Base-by-base conservation (phyloP, 768 basidiomycete genomes). In the Agrocybe praecox region DNA sequence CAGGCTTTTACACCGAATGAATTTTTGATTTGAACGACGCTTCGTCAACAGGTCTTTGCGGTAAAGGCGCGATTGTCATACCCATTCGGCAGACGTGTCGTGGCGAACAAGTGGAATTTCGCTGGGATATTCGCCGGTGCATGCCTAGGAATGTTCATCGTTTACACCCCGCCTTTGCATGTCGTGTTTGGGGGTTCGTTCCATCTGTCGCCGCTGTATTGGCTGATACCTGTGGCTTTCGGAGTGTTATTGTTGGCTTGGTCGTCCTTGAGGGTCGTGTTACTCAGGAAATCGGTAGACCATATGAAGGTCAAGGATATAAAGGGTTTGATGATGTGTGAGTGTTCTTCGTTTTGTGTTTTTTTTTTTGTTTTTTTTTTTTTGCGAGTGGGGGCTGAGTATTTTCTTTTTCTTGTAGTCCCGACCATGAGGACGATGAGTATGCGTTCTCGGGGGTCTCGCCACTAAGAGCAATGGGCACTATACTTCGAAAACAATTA, bases 311-410 rank as follows among this genome's bases (percentile, higher is more conserved):
- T 87, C 36, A 85, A 84, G 62, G 84, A 86, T 68, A 86, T 88
- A 62, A 81, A 80, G 56, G 86, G 86, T 2, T 69, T 89, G 29
- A 83, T 82, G 83, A 88, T 89, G 87, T 86, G 86, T 87, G 76
- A 62, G 86, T 81, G 21, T 15, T 47, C 14, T 29, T n/a, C n/a
- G n/a, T n/a, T n/a, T n/a, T n/a, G n/a, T n/a, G n/a, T n/a, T 45
- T 29, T 46, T 49, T 19, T 12, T 43, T 40, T 6, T 6, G 6
- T 49, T 48, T 22, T 22, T 46, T 46, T n/a, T 36, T 6, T 44
- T 22, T 52, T 15, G 26, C 26, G 22, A 34, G 7, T 52, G 36
- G 36, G n/a, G 36, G 36, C n/a, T 34, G 43, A 53, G 69, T 55
- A n/a, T n/a, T 67, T 49, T 52, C 29, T 19, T 54, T 45, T 43